A percentile compares a stretch with the other conserved stretches of the same genome.
These are phyloP conservation scores for Pleurotus sapidus DNA, from an alignment of 768 basidiomycete species.

Conservation along the genomic window DNA sequence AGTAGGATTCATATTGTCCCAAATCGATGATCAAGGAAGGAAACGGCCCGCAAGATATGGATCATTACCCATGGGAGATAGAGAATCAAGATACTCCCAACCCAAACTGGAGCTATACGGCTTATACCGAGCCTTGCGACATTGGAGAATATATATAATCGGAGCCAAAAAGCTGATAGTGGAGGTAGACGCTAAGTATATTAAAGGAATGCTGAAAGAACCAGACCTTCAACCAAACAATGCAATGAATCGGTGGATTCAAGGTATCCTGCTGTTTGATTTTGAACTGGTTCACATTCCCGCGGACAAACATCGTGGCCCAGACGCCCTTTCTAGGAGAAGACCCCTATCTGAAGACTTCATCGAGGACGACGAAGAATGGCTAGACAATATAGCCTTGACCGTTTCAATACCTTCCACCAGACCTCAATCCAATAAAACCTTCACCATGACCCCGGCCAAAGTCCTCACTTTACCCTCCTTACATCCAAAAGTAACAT, in stretches of 20 bases:
- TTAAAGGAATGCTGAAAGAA: slow-evolving; percentile 31
- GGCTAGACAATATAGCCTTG: slow-evolving; percentile 12
- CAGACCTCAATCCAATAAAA: not conserved
- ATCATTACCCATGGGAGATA: slow-evolving; percentile 24
- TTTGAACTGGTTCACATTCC: slow-evolving; percentile 32
- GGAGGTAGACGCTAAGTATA: slow-evolving; percentile 30
- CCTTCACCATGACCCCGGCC: not conserved
- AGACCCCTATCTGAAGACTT: slow-evolving; percentile 12
- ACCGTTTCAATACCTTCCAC: not conserved
- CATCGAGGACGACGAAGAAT: slow-evolving; percentile 22
- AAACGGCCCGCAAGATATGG: slow-evolving; percentile 22
- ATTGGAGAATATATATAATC: slow-evolving; percentile 16
- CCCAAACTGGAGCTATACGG: slow-evolving; percentile 34
- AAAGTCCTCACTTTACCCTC: not conserved
- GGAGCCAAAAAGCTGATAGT: slow-evolving; percentile 19
- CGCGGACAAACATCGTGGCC: slow-evolving; percentile 21
- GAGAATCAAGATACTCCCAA: slow-evolving; percentile 26
- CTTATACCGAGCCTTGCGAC: slow-evolving; percentile 21
- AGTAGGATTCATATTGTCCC: slow-evolving; percentile 26
- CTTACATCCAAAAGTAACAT: not conserved
- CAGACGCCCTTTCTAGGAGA: slow-evolving; percentile 30
- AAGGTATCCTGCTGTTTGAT: slow-evolving; percentile 27
- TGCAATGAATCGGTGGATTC: slow-evolving; percentile 30
- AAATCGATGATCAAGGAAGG: slow-evolving; percentile 19
- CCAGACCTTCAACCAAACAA: slow-evolving; percentile 28